Evolutionary conservation across 2,329 filamentous ascomycete species (phyloP), one percentile per base, ranked within the genome.

Genomic region (Trichophyton rubrum): DNA sequence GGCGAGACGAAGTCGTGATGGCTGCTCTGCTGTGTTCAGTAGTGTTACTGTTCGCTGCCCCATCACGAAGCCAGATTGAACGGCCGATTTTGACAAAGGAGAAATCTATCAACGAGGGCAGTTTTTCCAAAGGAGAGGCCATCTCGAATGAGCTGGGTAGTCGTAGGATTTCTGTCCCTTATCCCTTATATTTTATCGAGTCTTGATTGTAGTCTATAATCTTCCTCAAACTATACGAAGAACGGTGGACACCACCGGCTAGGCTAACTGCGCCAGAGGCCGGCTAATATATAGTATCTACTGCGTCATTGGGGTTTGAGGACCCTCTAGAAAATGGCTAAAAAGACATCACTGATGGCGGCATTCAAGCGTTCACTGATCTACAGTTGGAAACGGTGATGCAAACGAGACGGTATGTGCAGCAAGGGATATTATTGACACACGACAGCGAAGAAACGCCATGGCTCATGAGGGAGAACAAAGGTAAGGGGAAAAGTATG

Each of bases 61-160:
- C 30, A 33, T 76, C 70, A 57, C 73, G 70, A 56, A 75, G 62
- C 63, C 74, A 77, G 45, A 77, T 68, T 1, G 73, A 71, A 3
- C 70, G 67, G 8, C 70, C 72, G 15, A 79, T 68, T 58, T 68
- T 67, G 20, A 62, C 63, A 66, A 77, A 78, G 33, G 64, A 43
- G 0, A 59, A 9, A 27, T 59, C 56, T 22, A 62, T 17, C 38
- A 58, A 45, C 20, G 55, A n/a, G 3, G 55, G 33, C 55, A 40
- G 33, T 33, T 38, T 41, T 40, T 57, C 55, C 33, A 41, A 24
- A 4, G 33, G 30, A 30, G 38, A 27, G 22, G 33, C 33, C 55
- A 57, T 57, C n/a, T 53, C 6, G 55, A 40, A 17, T 15, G 11
- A 6, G 20, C 4, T 57, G 9, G n/a, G 5, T 13, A 17, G 20